A percentile compares a stretch with the other conserved stretches of the same genome.
phyloP scores from a whole-genome alignment of 768 basidiomycete species.

The Pleurotus cornucopiae region DNA sequence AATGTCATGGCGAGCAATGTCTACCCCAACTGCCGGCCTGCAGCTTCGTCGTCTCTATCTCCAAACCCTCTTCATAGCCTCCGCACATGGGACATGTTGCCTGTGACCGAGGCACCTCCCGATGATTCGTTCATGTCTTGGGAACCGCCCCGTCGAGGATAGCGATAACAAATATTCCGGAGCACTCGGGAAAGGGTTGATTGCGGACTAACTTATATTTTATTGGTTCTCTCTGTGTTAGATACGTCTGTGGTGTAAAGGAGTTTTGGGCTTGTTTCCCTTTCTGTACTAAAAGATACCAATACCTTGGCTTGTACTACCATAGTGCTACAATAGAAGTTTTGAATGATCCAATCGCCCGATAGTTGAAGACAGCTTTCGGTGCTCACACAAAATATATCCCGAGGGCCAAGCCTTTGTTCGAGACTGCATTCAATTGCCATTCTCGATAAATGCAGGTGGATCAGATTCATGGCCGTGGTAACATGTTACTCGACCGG shows the following conservation, averaged over 20 bases:
- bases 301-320: constrained; percentile 1
- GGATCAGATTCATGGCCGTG: neutral
- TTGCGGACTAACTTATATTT: constrained; percentile 10
- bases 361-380: neutral
- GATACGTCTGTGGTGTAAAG: neutral
- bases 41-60: constrained; percentile 14
- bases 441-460: neutral
- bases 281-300: constrained; percentile 4
- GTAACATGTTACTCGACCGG: neutral
- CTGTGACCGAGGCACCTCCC: constrained; percentile 25
- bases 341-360: neutral
- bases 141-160: constrained; percentile 42
- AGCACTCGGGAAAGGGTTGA: neutral
- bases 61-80: constrained; percentile 16
- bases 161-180: constrained; percentile 6
- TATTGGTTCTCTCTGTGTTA: neutral
- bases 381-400: neutral
- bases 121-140: constrained; percentile 64
- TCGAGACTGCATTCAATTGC: neutral
- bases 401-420: constrained; percentile 3
- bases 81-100: constrained; percentile 27
- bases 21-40: constrained; percentile 13
- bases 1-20: constrained; percentile 10
- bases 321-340: constrained; percentile 1
- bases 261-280: neutral